Base-by-base conservation (phyloP, 2,329 filamentous ascomycete genomes). In the Phoma sp. region DNA sequence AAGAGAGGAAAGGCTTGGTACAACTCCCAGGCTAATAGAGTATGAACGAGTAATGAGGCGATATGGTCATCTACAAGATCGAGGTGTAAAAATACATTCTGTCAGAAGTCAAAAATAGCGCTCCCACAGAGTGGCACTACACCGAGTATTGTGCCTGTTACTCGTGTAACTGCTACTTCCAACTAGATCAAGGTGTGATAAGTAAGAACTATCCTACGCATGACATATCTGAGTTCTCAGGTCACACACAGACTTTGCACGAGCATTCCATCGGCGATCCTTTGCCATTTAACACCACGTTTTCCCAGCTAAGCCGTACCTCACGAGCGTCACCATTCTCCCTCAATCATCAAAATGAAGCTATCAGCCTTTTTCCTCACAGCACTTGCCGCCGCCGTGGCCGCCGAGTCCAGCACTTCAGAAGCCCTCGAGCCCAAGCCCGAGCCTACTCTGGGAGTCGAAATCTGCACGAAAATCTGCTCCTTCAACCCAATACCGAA, bases 1-100 rank as follows among this genome's bases (percentile, higher is more conserved):
- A 74, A 63, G 80, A 83, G 60, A 56, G 32, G 2, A 79, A 73
- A 56, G 80, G 80, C 0, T 36, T 81, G 37, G 63, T 74, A 1
- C 46, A 66, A 3, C 56, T 75, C 7, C 72, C 72, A 29, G 38
- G 29, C 12, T 32, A 53, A 14, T 50, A 51, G 33, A 32, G 21
- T 6, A 18, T 21, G 7, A 5, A 2, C 17, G 5, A 2, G 7
- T 7, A 3, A 9, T 3, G 5, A 18, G 21, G 23, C 3, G 17
- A 34, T 14, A 6, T 4, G 28, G 14, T 11, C 17, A 28, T 29
- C 7, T 12, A 7, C 29, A 14, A 9, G 3, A 14, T n/a, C 6
- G 2, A 30, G 20, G 9, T n/a, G 17, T 12, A 11, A 39, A n/a
- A n/a, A n/a, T n/a, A n/a, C n/a, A n/a, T n/a, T n/a, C n/a, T n/a